A percentile compares a stretch with the other conserved stretches of the same genome.
Conservation (phyloP, 1,284 basidiomycete species). For the Cryptococcus sp. region DNA sequence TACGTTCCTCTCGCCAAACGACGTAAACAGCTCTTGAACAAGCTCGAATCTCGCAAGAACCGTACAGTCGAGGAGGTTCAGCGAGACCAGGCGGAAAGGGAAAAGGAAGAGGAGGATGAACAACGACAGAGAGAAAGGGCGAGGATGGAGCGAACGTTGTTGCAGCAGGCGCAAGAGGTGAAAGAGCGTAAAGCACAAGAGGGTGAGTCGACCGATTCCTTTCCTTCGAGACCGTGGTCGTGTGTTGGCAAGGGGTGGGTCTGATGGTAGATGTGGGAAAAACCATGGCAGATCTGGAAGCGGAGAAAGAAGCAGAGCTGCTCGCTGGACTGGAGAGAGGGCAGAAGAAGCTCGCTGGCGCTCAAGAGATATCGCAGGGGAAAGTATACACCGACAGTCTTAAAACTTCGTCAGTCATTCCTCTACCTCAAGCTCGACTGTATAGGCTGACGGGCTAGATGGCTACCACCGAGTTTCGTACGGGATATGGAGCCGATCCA, state of each 20-base stretch:
- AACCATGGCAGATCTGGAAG: slow-evolving; percentile 70
- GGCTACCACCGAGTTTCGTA: slow-evolving; percentile 82
- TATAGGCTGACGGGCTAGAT: no score
- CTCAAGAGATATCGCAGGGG: slow-evolving; percentile 86
- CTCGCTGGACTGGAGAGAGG: slow-evolving; percentile 85
- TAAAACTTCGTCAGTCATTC: slow-evolving; percentile 62
- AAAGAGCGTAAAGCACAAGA: slow-evolving; percentile 72
- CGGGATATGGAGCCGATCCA: slow-evolving; percentile 64
- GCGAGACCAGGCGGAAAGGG: slow-evolving; percentile 55
- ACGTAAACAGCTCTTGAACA: slow-evolving; percentile 70
- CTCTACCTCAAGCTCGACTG: slow-evolving; percentile 4
- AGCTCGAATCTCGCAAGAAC: slow-evolving; percentile 56
- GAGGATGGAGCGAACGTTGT: slow-evolving; percentile 72
- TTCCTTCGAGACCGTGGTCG: background rate
- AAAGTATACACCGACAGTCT: slow-evolving; percentile 84
- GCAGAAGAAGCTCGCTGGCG: slow-evolving; percentile 78
- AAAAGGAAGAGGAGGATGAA: slow-evolving; percentile 67
- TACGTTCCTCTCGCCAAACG: slow-evolving; percentile 87
- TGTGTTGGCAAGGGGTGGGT: no score
- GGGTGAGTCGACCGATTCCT: slow-evolving; percentile 52
- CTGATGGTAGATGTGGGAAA: slow-evolving; percentile 67
- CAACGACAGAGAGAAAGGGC: slow-evolving; percentile 65
- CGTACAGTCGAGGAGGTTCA: slow-evolving; percentile 55
- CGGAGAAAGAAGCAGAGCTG: slow-evolving; percentile 85
- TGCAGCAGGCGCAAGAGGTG: slow-evolving; percentile 89